A percentile compares a stretch with the other conserved stretches of the same genome.
Conservation (phyloP, 192 early-diverging fungal genomes). For the Powellomyces hirtus region DNA sequence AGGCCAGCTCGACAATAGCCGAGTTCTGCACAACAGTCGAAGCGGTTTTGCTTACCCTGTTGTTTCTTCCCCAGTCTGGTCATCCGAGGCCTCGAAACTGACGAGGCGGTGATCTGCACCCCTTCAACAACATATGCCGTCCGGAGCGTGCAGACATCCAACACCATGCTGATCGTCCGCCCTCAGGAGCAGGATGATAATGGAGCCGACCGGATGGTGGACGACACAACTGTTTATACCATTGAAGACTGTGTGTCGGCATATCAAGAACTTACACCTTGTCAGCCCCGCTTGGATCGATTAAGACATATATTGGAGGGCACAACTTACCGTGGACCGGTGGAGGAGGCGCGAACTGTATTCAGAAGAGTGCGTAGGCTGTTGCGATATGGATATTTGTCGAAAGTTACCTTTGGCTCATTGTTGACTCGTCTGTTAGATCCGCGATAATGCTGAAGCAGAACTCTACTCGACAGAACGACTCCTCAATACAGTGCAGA, state of each 20-base stretch:
- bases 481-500: slow-evolving; percentile 23
- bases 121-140: slow-evolving; percentile 29
- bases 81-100: slow-evolving; percentile 26
- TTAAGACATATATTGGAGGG: slow-evolving; percentile 9
- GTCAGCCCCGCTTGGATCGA: slow-evolving; percentile 21
- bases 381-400: too few species aligned
- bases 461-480: slow-evolving; percentile 9
- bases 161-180: slow-evolving; percentile 31
- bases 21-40: too few species aligned
- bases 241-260: slow-evolving; percentile 7
- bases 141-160: slow-evolving; percentile 40
- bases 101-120: slow-evolving; percentile 37
- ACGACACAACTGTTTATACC: neutral
- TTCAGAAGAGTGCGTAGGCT: neutral
- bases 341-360: neutral
- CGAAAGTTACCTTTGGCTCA: too few species aligned
- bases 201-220: too few species aligned
- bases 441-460: neutral
- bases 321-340: slow-evolving; percentile 11
- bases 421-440: too few species aligned
- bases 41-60: too few species aligned
- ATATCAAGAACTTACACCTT: slow-evolving; percentile 16
- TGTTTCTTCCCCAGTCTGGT: slow-evolving; percentile 10
- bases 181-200: neutral
- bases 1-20: too few species aligned